A percentile compares a stretch with the other conserved stretches of the same genome.
phyloP scores from a whole-genome alignment of 768 basidiomycete species.

The Russula emetica region DNA sequence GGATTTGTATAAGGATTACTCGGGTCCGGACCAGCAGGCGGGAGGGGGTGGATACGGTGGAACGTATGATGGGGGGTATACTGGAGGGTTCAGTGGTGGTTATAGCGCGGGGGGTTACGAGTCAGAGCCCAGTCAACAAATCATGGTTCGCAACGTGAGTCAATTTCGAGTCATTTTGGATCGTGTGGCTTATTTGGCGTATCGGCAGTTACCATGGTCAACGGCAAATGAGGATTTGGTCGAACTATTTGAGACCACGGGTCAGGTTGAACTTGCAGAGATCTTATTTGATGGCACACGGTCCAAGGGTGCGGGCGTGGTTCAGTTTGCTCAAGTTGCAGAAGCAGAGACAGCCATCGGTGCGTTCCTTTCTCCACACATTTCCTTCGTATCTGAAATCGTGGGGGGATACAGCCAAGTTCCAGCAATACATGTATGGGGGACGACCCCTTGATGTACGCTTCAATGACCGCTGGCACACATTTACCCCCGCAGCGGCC shows the following conservation, averaged over 20 bases:
- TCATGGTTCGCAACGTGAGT: slow-evolving; percentile 97
- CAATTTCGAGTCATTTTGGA: neutral
- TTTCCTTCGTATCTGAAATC: slow-evolving; percentile 10
- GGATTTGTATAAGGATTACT: slow-evolving; percentile 89
- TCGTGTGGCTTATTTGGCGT: neutral
- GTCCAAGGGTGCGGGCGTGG: slow-evolving; percentile 88
- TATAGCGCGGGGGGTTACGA: slow-evolving; percentile 40
- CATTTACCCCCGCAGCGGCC: slow-evolving; percentile 82
- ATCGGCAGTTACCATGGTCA: slow-evolving; percentile 86
- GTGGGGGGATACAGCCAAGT: slow-evolving; percentile 57
- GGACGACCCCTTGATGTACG: slow-evolving; percentile 83
- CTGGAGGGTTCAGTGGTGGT: slow-evolving; percentile 29
- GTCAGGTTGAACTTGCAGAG: slow-evolving; percentile 80
- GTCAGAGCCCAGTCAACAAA: slow-evolving; percentile 90
- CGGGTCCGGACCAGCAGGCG: slow-evolving; percentile 72
- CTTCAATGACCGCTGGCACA: slow-evolving; percentile 95
- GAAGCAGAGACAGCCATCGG: slow-evolving; percentile 96
- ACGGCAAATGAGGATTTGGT: slow-evolving; percentile 98
- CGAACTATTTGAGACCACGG: slow-evolving; percentile 96
- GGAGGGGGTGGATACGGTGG: slow-evolving; percentile 39
- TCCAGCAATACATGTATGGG: slow-evolving; percentile 95
- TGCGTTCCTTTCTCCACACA: slow-evolving; percentile 34
- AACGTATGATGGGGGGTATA: slow-evolving; percentile 37
- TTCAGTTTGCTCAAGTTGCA: slow-evolving; percentile 86
- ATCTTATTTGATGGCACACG: slow-evolving; percentile 36